phyloP scores from a whole-genome alignment of 768 basidiomycete species.

The Tylopilus rubrobrunneus region DNA sequence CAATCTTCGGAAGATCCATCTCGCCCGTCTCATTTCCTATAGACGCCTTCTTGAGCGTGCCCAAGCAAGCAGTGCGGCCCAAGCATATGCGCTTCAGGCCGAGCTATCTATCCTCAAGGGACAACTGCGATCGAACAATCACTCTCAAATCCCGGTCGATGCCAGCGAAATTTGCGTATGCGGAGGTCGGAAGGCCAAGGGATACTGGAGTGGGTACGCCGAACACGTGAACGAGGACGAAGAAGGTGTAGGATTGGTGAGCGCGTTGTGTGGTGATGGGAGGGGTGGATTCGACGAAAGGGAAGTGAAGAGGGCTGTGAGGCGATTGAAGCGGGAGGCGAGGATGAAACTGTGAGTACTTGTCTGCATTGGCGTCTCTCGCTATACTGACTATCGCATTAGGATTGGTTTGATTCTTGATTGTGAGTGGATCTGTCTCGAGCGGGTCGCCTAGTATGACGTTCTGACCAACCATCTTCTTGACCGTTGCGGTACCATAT shows the following conservation, averaged over 20 bases:
- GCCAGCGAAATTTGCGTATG: slow-evolving; percentile 42
- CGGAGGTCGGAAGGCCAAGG: slow-evolving; percentile 57
- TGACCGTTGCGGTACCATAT: not conserved
- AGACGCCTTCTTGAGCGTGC: slow-evolving; percentile 78
- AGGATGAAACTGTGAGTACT: slow-evolving; percentile 66
- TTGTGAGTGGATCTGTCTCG: slow-evolving; percentile 15
- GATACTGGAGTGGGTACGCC: slow-evolving; percentile 72
- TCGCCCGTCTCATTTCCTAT: slow-evolving; percentile 62
- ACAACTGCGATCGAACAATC: slow-evolving; percentile 28
- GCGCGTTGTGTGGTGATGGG: slow-evolving; percentile 44
- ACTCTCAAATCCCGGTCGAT: slow-evolving; percentile 9
- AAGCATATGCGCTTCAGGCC: slow-evolving; percentile 82
- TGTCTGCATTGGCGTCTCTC: not conserved
- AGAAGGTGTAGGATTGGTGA: slow-evolving; percentile 42
- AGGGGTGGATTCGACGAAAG: slow-evolving; percentile 63
- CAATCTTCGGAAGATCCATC: slow-evolving; percentile 39
- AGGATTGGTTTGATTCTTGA: slow-evolving; percentile 31
- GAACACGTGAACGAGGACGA: slow-evolving; percentile 43
- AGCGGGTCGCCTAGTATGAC: not conserved
- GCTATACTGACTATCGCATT: slow-evolving; percentile 4
- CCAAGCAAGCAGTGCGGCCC: slow-evolving; percentile 74
- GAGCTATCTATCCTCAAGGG: slow-evolving; percentile 66
- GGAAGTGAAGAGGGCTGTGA: slow-evolving; percentile 62
- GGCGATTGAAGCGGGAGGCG: slow-evolving; percentile 60
- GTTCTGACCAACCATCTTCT: slow-evolving; percentile 6